phyloP scores from a whole-genome alignment of 257 asterid genomes.

The Fraxinus anomala region DNA sequence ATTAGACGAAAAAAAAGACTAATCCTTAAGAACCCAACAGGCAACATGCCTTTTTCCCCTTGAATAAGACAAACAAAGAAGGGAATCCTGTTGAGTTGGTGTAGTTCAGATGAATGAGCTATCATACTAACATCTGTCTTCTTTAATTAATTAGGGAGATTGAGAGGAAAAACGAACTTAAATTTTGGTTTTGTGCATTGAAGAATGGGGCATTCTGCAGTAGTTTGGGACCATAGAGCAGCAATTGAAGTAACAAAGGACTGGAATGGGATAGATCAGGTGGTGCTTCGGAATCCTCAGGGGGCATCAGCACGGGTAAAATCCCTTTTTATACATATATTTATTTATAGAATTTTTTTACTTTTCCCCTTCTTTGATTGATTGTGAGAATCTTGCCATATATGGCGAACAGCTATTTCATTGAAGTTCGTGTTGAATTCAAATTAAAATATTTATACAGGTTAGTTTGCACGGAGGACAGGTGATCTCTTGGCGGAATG shows the following conservation, averaged over 20 bases:
- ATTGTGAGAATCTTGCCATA: neutral
- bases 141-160: neutral
- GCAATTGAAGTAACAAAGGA: slow-evolving; percentile 74
- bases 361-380: slow-evolving; percentile 15
- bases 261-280: slow-evolving; percentile 89
- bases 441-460: slow-evolving; percentile 37
- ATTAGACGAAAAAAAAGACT: no score
- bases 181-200: slow-evolving; percentile 15
- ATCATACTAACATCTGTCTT: neutral
- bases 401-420: slow-evolving; percentile 8
- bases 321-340: slow-evolving; percentile 16
- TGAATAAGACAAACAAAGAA: no score
- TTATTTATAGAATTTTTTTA: slow-evolving; percentile 6
- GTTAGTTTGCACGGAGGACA: slow-evolving; percentile 92
- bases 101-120: neutral
- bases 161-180: slow-evolving; percentile 21
- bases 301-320: slow-evolving; percentile 88
- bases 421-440: slow-evolving; percentile 18
- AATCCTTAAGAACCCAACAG: no score
- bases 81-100: neutral
- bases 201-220: slow-evolving; percentile 82
- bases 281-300: slow-evolving; percentile 71
- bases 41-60: no score
- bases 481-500: slow-evolving; percentile 89
- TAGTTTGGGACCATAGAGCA: slow-evolving; percentile 72